Percentiles rank a stretch among this genome's conserved stretches.
These are phyloP conservation scores for Cladosporium phlei DNA, from an alignment of 2,329 filamentous ascomycete species.

Conservation along the genomic window DNA sequence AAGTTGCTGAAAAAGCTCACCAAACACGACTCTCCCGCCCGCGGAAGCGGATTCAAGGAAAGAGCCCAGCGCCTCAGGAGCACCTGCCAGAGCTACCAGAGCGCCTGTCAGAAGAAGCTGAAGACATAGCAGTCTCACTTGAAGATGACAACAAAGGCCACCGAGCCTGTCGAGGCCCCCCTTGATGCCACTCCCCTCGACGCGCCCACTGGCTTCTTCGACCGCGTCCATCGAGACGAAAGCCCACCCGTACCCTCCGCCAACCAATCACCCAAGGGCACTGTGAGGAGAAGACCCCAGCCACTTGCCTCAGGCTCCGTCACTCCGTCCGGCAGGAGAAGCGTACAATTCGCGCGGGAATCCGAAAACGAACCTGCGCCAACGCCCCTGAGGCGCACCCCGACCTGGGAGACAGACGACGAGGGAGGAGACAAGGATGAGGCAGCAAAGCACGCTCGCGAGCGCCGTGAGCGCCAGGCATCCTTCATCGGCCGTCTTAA, in stretches of 20 bases:
- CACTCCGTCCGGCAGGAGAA: conserved; percentile 17
- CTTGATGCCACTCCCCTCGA: not conserved
- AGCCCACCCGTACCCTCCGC: conserved; percentile 1
- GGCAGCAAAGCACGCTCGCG: conserved; percentile 9
- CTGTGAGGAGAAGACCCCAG: conserved; percentile 1
- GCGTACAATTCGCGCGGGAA: conserved; percentile 28
- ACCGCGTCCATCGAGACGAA: conserved; percentile 2
- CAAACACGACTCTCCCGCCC: not conserved
- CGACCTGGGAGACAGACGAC: conserved; percentile 26
- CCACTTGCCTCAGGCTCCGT: conserved; percentile 4
- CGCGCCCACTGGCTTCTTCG: conserved; percentile 5
- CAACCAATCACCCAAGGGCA: conserved; percentile 8
- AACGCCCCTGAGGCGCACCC: conserved; percentile 21
- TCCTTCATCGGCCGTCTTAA: conserved; percentile 30
- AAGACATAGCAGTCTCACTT: conserved; percentile 7
- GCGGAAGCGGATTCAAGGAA: not conserved
- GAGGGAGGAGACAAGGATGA: conserved; percentile 16
- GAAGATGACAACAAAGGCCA: conserved; percentile 8
- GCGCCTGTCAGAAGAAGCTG: conserved; percentile 9
- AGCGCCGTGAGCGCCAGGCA: conserved; percentile 18
- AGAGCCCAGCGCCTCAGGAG: conserved; percentile 1
- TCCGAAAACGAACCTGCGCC: conserved; percentile 19
- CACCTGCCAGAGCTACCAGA: conserved; percentile 9
- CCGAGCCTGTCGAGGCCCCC: conserved; percentile 4
- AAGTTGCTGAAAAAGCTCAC: conserved; percentile 1